phyloP scores from a whole-genome alignment of 2,329 filamentous ascomycete genomes.

The Lomentospora prolificans region DNA sequence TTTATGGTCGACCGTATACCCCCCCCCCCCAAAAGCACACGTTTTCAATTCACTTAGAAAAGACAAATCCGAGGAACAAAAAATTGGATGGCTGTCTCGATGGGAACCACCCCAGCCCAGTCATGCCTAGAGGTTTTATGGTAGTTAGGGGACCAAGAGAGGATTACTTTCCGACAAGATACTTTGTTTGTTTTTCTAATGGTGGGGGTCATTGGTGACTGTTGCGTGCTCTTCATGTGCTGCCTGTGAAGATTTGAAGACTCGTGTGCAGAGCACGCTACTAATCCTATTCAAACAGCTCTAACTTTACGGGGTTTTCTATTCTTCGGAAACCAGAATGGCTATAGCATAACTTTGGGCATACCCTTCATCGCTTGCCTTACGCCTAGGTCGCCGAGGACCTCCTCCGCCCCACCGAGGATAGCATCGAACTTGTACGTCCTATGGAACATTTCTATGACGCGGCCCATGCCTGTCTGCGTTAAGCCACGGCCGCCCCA shows the following conservation, averaged over 20 bases:
- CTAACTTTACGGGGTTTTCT: neutral
- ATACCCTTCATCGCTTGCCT: conserved; percentile 76
- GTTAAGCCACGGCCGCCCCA: conserved; percentile 77
- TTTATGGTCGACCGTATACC: conserved; percentile 5
- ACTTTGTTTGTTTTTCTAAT: neutral
- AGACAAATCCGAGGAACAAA: neutral
- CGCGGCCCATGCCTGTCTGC: conserved; percentile 70
- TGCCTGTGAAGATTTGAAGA: neutral
- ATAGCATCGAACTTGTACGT: conserved; percentile 77
- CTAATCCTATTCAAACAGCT: neutral
- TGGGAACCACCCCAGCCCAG: neutral
- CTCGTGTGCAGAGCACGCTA: neutral
- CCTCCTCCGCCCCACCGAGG: conserved; percentile 73
- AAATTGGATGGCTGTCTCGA: conserved; percentile 8
- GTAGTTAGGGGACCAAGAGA: conserved; percentile 10
- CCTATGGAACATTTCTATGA: conserved; percentile 76
- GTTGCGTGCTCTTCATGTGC: neutral
- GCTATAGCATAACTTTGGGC: conserved; percentile 71
- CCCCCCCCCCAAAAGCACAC: conserved; percentile 1
- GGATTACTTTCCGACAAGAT: conserved; percentile 5
- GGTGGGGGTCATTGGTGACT: neutral
- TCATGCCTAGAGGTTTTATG: conserved; percentile 8
- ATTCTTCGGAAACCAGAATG: neutral
- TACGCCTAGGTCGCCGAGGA: conserved; percentile 71
- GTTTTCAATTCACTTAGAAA: neutral